Conservation (phyloP, 768 basidiomycete species). For the Pleurotus eryngii region DNA sequence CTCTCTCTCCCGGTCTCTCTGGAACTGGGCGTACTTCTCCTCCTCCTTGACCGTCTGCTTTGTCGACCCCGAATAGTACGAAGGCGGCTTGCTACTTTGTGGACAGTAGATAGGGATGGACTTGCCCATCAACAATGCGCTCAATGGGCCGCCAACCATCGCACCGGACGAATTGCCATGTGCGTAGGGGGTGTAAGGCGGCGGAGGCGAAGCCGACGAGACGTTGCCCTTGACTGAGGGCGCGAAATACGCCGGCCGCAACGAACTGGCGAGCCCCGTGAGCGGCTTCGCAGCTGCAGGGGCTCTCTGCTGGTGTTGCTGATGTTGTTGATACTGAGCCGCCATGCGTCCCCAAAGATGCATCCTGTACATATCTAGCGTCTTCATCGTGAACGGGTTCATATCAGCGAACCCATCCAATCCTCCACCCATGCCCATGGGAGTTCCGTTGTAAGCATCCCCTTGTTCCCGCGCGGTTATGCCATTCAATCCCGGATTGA, state of each 20-base stretch:
- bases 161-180: conserved; percentile 4
- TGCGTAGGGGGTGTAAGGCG: conserved; percentile 22
- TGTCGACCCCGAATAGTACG: conserved; percentile 11
- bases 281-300: conserved; percentile 13
- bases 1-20: conserved; percentile 17
- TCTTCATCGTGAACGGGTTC: conserved; percentile 86
- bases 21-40: conserved; percentile 6
- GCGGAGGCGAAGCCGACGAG: conserved; percentile 8
- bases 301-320: conserved; percentile 30
- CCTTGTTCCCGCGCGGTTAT: conserved; percentile 12
- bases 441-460: conserved; percentile 10
- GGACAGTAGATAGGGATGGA: too few species aligned
- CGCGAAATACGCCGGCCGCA: conserved; percentile 39
- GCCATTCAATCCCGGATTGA: conserved; percentile 70
- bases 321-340: conserved; percentile 51
- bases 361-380: conserved; percentile 83
- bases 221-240: conserved; percentile 15
- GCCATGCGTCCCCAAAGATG: conserved; percentile 93
- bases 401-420: conserved; percentile 80
- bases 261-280: conserved; percentile 36
- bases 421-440: conserved; percentile 27
- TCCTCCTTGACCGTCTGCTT: conserved; percentile 22
- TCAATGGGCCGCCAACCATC: conserved; percentile 2
- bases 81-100: conserved; percentile 10
- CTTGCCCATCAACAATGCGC: conserved; percentile 40